Evolutionary conservation across 768 basidiomycete species (phyloP).

Genomic region (Dioszegia hungarica): DNA sequence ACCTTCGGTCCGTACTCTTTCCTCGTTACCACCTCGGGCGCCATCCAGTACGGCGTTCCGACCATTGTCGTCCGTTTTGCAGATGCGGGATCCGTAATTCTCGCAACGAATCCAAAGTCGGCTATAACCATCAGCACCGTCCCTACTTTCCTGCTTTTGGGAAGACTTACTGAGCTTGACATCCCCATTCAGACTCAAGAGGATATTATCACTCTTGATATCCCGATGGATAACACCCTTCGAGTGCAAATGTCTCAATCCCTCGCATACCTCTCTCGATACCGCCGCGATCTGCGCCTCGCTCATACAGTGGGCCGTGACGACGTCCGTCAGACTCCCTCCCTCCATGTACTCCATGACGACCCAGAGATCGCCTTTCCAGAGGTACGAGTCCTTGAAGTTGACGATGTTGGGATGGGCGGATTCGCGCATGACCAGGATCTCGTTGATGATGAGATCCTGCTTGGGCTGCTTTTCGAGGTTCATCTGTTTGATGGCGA

Average conservation of each 20-base stretch:
- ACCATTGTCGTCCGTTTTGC: constrained; percentile 94
- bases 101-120: constrained; percentile 51
- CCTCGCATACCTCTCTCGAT: constrained; percentile 84
- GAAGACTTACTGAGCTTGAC: constrained; percentile 87
- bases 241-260: constrained; percentile 86
- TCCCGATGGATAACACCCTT: constrained; percentile 98
- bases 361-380: constrained; percentile 97
- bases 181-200: constrained; percentile 86
- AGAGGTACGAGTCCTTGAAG: constrained; percentile 95
- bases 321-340: constrained; percentile 89
- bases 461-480: constrained; percentile 99
- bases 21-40: constrained; percentile 95
- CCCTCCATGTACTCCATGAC: constrained; percentile 99
- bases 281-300: constrained; percentile 99
- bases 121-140: constrained; percentile 27
- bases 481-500: constrained; percentile 99
- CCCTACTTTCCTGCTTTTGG: not conserved
- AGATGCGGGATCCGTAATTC: constrained; percentile 48
- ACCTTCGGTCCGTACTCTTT: constrained; percentile 96
- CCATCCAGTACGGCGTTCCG: constrained; percentile 98
- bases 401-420: constrained; percentile 99
- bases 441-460: constrained; percentile 99
- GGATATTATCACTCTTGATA: constrained; percentile 97
- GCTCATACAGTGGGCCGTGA: constrained; percentile 91
- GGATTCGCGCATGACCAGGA: constrained; percentile 95